Base-by-base conservation (phyloP, 2,329 filamentous ascomycete genomes). In the Colletotrichum trifolii region DNA sequence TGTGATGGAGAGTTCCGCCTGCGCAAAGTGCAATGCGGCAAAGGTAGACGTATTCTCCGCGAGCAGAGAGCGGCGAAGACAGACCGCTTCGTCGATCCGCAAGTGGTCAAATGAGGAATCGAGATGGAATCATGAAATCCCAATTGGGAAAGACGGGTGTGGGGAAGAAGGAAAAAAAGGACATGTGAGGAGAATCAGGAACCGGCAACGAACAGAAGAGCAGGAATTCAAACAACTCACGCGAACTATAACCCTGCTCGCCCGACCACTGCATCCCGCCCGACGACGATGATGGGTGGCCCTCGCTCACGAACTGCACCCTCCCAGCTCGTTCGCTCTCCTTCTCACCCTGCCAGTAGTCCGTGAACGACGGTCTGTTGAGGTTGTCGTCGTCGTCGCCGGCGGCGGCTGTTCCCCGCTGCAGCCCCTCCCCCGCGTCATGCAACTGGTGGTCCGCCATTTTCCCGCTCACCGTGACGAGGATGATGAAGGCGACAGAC, bases 341-440 rank as follows among this genome's bases (percentile, higher is more conserved):
- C 70, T 81, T 83, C 15, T 76, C 78, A 48, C 76, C 78, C 69
- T 79, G 82, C 81, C 82, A 82, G 64, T 81, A 85, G 9, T 75
- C 70, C n/a, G 76, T 73, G 69, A 85, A 85, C n/a, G 82, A 82
- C 2, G 82, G 81, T 64, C 79, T 74, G 13, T 69, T 70, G 53
- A 54, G 49, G 15, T 69, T 61, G 33, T 64, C 64, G 54, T 67
- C 67, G 45, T 42, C 45, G 39, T 45, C 49, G 45, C 43, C 60
- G 33, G 25, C 4, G 25, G 46, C 15, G 43, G 59, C 33, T 52
- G 61, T 8, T 42, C 12, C 11, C 42, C 43, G 40, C 43, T 49
- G 25, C 58, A 45, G 50, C 50, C 48, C 58, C 47, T 33, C 58
- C 42, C 46, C 57, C n/a, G 49, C 25, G 39, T 40, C 60, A 33